Conservation (phyloP, 2,329 filamentous ascomycete genomes). For the Cladophialophora exuberans region DNA sequence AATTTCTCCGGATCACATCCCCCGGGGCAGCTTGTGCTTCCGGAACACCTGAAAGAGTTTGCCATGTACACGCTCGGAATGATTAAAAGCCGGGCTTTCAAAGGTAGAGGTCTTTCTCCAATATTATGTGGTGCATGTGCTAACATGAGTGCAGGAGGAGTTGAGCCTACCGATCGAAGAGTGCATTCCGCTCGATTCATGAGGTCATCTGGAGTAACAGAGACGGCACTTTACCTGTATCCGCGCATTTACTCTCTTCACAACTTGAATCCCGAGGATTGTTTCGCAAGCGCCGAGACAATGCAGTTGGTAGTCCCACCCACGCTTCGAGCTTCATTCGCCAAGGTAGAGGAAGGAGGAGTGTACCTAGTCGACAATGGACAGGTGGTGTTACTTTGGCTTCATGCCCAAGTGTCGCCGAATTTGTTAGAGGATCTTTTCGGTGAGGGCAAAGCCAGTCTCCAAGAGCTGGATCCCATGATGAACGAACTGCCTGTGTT, state of each 20-base stretch:
- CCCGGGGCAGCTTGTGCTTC: slow-evolving; percentile 89
- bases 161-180: slow-evolving; percentile 86
- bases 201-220: slow-evolving; percentile 80
- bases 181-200: slow-evolving; percentile 91
- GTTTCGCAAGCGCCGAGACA: slow-evolving; percentile 84
- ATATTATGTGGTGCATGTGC: not conserved
- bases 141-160: slow-evolving; percentile 60
- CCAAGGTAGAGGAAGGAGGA: slow-evolving; percentile 86
- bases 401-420: slow-evolving; percentile 88
- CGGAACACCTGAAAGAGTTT: slow-evolving; percentile 94
- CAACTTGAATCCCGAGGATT: slow-evolving; percentile 82
- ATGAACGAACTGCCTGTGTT: slow-evolving; percentile 78
- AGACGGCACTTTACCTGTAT: slow-evolving; percentile 91
- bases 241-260: slow-evolving; percentile 91
- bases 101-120: slow-evolving; percentile 52
- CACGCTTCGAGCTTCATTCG: slow-evolving; percentile 79
- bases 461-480: slow-evolving; percentile 81
- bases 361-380: slow-evolving; percentile 96
- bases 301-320: slow-evolving; percentile 86
- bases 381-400: slow-evolving; percentile 87
- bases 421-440: slow-evolving; percentile 91
- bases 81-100: slow-evolving; percentile 89
- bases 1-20: slow-evolving; percentile 86
- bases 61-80: slow-evolving; percentile 93
- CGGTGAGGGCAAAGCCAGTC: slow-evolving; percentile 70